Percentiles rank a stretch among this genome's conserved stretches.
Evolutionary conservation across 768 basidiomycete species (phyloP).

Genomic region (Suillus clintonianus): DNA sequence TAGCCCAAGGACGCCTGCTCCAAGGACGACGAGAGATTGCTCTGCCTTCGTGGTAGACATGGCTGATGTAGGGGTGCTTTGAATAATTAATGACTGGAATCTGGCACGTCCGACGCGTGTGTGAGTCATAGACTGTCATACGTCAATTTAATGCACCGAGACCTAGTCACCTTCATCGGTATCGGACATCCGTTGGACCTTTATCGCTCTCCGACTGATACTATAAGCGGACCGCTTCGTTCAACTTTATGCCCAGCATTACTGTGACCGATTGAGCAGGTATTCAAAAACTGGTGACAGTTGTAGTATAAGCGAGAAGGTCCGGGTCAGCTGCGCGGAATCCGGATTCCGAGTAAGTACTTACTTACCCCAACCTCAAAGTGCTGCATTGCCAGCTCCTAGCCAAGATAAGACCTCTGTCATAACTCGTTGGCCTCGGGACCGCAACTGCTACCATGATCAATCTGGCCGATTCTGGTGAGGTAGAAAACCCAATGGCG

Average conservation of each 20-base stretch:
- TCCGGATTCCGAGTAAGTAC: not conserved
- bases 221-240: too few species aligned
- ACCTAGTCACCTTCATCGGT: too few species aligned
- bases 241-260: too few species aligned
- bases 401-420: not conserved
- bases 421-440: not conserved
- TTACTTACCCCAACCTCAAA: not conserved
- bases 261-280: too few species aligned
- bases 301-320: not conserved
- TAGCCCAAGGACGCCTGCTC: slow-evolving; percentile 44
- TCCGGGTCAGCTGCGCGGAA: not conserved
- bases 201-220: too few species aligned
- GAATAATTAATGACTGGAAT: not conserved
- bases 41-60: slow-evolving; percentile 1
- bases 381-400: not conserved
- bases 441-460: not conserved
- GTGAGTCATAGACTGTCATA: too few species aligned
- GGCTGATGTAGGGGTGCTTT: not conserved
- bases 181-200: too few species aligned
- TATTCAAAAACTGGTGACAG: too few species aligned
- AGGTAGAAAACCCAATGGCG: not conserved
- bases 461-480: too few species aligned
- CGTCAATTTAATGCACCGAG: too few species aligned
- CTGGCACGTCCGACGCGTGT: too few species aligned
- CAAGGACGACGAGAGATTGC: slow-evolving; percentile 34